Conservation (phyloP, 805 yeast genomes). For the Spathaspora gorwiae region DNA sequence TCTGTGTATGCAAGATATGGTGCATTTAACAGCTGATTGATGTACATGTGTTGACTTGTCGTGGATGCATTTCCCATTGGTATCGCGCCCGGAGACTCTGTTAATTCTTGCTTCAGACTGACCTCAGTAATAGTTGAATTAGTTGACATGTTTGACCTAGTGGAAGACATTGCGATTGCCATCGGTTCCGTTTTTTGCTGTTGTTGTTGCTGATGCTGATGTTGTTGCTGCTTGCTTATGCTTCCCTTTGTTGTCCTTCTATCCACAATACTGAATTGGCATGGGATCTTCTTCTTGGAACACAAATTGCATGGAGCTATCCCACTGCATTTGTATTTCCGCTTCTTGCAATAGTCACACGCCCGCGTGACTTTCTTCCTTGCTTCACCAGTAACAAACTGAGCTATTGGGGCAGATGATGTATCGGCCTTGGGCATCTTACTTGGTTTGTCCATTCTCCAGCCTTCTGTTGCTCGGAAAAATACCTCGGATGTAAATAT, state of each 20-base stretch:
- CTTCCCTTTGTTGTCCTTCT: conserved; percentile 13
- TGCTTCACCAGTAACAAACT: conserved; percentile 1
- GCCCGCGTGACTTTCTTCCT: conserved; percentile 43
- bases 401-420: background rate
- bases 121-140: background rate
- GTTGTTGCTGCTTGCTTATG: background rate
- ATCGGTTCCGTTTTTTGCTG: too few relatives aligned
- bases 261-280: conserved; percentile 24
- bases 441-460: too few relatives aligned
- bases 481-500: too few relatives aligned
- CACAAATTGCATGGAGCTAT: conserved; percentile 36
- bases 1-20: background rate
- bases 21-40: background rate
- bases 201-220: background rate
- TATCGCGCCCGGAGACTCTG: background rate
- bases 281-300: conserved; percentile 20
- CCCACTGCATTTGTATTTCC: conserved; percentile 28
- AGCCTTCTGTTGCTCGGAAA: too few relatives aligned
- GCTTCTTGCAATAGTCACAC: conserved; percentile 42
- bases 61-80: background rate
- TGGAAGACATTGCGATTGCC: background rate
- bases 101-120: background rate
- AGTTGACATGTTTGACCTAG: background rate
- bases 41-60: background rate
- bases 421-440: background rate